Conservation (phyloP, 805 yeast species). For the Saccharomycopsis sp. region DNA sequence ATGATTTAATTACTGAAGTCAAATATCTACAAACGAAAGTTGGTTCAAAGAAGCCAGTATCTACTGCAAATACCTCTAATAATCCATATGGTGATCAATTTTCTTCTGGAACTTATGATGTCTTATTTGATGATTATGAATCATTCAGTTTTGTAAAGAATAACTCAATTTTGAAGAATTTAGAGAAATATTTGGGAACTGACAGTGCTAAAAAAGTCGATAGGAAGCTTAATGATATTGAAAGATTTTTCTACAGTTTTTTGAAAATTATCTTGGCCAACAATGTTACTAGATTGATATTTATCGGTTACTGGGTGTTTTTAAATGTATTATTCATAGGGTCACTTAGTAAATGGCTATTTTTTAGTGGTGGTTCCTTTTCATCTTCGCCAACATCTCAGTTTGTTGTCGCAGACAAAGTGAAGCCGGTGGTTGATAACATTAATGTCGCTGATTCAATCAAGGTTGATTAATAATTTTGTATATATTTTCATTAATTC, state of each 20-base stretch:
- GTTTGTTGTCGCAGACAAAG: neutral
- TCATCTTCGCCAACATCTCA: neutral
- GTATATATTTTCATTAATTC: too few relatives aligned
- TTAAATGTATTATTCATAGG: conserved; percentile 41
- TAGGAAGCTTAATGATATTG: conserved; percentile 67
- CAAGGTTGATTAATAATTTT: neutral
- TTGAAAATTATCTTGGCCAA: conserved; percentile 74
- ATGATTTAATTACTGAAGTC: conserved; percentile 71
- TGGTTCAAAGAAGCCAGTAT: conserved; percentile 24
- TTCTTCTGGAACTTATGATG: conserved; percentile 23
- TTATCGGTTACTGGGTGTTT: conserved; percentile 65
- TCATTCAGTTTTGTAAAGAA: conserved; percentile 55
- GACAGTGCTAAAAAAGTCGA: conserved; percentile 70
- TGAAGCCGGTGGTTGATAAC: too few relatives aligned
- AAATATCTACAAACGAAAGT: conserved; percentile 46
- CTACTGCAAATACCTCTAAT: too few relatives aligned
- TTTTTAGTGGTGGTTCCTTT: neutral
- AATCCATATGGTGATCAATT: conserved; percentile 26
- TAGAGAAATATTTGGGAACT: conserved; percentile 74
- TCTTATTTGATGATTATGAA: conserved; percentile 29
- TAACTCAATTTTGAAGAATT: conserved; percentile 69
- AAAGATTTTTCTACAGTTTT: conserved; percentile 65
- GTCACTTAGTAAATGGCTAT: neutral
- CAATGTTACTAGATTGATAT: conserved; percentile 61
- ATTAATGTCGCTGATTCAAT: neutral